A percentile compares a stretch with the other conserved stretches of the same genome.
Conservation (phyloP, 2,329 filamentous ascomycete species). For the Neofusicoccum sp. region DNA sequence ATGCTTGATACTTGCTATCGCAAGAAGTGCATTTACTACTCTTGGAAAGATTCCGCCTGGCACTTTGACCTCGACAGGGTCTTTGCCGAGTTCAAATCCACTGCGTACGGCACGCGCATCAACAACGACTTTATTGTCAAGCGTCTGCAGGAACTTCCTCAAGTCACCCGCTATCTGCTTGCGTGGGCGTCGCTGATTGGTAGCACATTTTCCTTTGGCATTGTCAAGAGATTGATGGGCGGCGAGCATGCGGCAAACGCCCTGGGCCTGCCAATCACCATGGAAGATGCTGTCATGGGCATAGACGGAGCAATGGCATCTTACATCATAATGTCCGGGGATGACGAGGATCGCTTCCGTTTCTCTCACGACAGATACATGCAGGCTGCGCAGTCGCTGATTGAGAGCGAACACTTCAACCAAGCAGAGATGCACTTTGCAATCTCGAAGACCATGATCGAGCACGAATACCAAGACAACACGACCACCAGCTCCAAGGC, state of each 20-base stretch:
- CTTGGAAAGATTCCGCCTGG: constrained; percentile 82
- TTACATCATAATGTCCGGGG: constrained; percentile 79
- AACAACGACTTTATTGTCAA: constrained; percentile 82
- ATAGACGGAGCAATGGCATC: constrained; percentile 80
- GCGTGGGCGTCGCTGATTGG: constrained; percentile 86
- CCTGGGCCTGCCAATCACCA: constrained; percentile 53
- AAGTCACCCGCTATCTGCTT: constrained; percentile 74
- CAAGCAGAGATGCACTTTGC: constrained; percentile 85
- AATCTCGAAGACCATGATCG: constrained; percentile 79
- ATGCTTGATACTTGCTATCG: constrained; percentile 87
- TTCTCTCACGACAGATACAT: constrained; percentile 90
- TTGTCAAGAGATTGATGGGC: constrained; percentile 75
- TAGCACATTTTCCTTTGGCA: constrained; percentile 78
- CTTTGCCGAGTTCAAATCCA: constrained; percentile 80
- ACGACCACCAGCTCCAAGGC: constrained; percentile 53
- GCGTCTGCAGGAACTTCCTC: constrained; percentile 74
- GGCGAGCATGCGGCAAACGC: constrained; percentile 61
- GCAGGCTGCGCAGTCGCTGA: constrained; percentile 62
- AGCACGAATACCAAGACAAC: constrained; percentile 63
- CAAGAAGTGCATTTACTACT: constrained; percentile 88
- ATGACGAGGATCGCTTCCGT: constrained; percentile 81
- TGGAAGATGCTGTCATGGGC: constrained; percentile 73
- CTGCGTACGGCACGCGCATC: constrained; percentile 76
- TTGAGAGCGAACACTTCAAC: constrained; percentile 66
- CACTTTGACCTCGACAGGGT: constrained; percentile 82